Evolutionary conservation across 768 basidiomycete genomes (phyloP).

Genomic region (Phlebiopsis gigantea): DNA sequence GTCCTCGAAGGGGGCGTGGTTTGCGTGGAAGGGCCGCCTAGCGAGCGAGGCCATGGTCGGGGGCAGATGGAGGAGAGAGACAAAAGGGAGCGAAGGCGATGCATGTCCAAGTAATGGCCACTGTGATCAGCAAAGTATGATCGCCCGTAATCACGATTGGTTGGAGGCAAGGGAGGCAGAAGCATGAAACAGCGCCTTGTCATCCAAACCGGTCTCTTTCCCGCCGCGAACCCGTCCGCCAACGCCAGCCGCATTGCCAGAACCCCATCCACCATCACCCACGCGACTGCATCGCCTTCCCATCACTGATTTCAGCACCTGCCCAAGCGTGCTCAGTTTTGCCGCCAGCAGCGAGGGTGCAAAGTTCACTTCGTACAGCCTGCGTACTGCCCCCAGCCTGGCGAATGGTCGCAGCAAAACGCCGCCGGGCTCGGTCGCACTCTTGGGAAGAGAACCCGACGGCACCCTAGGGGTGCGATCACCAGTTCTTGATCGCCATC

Average conservation of each 20-base stretch:
- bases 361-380: background rate
- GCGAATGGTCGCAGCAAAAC: background rate
- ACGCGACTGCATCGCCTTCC: constrained; percentile 6
- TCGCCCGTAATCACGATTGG: constrained; percentile 9
- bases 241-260: constrained; percentile 1
- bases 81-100: constrained; percentile 6
- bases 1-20: constrained; percentile 13
- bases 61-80: constrained; percentile 7
- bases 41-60: constrained; percentile 12
- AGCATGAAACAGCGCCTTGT: constrained; percentile 11
- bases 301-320: constrained; percentile 6
- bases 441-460: background rate
- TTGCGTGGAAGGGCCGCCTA: constrained; percentile 14
- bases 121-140: constrained; percentile 14
- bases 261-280: constrained; percentile 5
- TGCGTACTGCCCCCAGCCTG: background rate
- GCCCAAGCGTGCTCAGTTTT: background rate
- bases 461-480: background rate
- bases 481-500: constrained; percentile 8
- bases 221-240: background rate
- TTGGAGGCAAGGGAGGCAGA: background rate
- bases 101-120: constrained; percentile 9
- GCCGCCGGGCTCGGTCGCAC: background rate
- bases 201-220: background rate
- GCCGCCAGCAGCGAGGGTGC: background rate